These are phyloP conservation scores for Apophysomyces trapeziformis DNA, from an alignment of 371 early-diverging fungal genomes.

Conservation along the genomic window DNA sequence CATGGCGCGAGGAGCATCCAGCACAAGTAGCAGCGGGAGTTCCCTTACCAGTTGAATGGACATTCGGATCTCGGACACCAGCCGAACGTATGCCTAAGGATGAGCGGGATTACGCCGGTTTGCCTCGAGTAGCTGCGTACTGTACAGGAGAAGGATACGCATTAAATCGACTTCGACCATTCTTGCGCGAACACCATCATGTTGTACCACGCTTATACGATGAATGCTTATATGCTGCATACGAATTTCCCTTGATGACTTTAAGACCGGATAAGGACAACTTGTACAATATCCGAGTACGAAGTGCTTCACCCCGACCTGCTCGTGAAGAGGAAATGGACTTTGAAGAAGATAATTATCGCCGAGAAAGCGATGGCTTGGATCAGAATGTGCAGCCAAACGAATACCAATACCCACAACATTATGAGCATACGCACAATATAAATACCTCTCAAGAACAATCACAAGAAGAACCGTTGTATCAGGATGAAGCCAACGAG, in stretches of 20 bases:
- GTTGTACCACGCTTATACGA: conserved; percentile 62
- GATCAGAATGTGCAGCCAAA: not conserved
- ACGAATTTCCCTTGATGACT: conserved; percentile 63
- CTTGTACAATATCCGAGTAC: conserved; percentile 43
- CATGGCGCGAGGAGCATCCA: conserved; percentile 30
- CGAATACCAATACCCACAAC: conserved; percentile 24
- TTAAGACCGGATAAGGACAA: conserved; percentile 51
- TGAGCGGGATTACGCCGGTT: conserved; percentile 55
- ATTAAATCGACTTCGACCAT: conserved; percentile 58
- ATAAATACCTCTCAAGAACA: conserved; percentile 8
- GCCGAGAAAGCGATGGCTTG: conserved; percentile 1
- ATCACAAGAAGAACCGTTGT: not conserved
- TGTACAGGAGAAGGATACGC: conserved; percentile 83
- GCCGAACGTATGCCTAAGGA: conserved; percentile 72
- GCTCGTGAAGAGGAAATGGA: conserved; percentile 47
- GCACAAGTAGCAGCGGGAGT: conserved; percentile 29
- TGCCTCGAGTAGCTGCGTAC: conserved; percentile 90
- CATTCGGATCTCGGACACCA: conserved; percentile 52
- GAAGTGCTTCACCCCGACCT: conserved; percentile 40
- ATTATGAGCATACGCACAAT: conserved; percentile 12
- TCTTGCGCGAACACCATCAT: conserved; percentile 60
- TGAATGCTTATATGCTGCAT: conserved; percentile 68
- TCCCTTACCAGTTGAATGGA: conserved; percentile 44
- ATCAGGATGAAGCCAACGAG: not conserved
- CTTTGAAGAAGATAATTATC: conserved; percentile 47